These are phyloP conservation scores for Pseudoturritis turrita DNA, from an alignment of 345 rosid genomes.

Conservation along the genomic window DNA sequence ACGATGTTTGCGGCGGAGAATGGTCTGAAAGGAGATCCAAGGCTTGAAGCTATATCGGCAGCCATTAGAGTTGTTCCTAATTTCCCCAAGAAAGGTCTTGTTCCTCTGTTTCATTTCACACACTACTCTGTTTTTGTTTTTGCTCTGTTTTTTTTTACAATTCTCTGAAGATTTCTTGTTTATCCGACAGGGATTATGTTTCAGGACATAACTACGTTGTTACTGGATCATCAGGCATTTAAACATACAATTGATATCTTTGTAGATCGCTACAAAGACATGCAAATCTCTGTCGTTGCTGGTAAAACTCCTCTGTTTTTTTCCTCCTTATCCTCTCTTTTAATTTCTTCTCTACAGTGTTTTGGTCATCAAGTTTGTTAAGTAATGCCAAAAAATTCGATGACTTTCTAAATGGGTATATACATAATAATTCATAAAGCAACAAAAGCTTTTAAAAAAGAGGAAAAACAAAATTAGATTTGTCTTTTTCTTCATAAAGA, in stretches of 20 bases:
- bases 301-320: conserved; percentile 38
- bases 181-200: conserved; percentile 65
- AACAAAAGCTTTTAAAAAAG: neutral
- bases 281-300: conserved; percentile 70
- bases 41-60: conserved; percentile 31
- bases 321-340: neutral
- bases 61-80: conserved; percentile 36
- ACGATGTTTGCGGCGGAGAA: conserved; percentile 36
- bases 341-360: neutral
- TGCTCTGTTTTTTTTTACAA: neutral
- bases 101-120: neutral
- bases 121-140: neutral
- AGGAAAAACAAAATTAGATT: too few relatives aligned
- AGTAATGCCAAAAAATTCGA: conserved; percentile 2
- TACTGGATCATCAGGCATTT: conserved; percentile 74
- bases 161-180: neutral
- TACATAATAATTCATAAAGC: conserved; percentile 20
- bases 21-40: conserved; percentile 38
- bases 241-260: conserved; percentile 73
- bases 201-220: conserved; percentile 73
- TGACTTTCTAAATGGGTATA: neutral
- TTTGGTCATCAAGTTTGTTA: conserved; percentile 26
- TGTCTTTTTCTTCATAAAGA: conserved; percentile 1
- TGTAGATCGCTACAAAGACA: conserved; percentile 71
- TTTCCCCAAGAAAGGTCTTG: conserved; percentile 32